phyloP scores from a whole-genome alignment of 345 rosid species.

The Gossypium longicalyx region DNA sequence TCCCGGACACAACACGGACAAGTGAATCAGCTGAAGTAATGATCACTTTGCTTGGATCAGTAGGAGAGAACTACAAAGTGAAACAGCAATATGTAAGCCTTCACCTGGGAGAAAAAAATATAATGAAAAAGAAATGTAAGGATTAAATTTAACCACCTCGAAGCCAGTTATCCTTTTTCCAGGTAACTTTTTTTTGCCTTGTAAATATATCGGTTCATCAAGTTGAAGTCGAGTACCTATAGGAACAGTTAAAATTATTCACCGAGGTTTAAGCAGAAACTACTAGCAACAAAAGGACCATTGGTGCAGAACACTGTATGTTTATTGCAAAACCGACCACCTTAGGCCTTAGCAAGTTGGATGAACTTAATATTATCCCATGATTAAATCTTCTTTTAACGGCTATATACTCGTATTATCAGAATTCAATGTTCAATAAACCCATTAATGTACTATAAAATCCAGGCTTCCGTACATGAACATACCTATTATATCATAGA shows the following conservation, averaged over 20 bases:
- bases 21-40: constrained; percentile 61
- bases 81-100: constrained; percentile 13
- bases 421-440: not conserved
- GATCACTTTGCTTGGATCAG: constrained; percentile 47
- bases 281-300: not conserved
- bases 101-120: constrained; percentile 1
- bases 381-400: too few species aligned
- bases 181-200: constrained; percentile 48
- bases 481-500: constrained; percentile 51
- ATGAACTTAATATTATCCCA: not conserved
- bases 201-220: constrained; percentile 37
- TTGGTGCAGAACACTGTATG: not conserved
- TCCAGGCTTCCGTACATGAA: not conserved
- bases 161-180: constrained; percentile 60
- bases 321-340: not conserved
- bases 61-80: constrained; percentile 45
- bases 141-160: constrained; percentile 31
- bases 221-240: constrained; percentile 40
- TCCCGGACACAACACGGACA: constrained; percentile 36
- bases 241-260: not conserved
- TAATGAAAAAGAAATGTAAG: not conserved
- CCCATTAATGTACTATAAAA: not conserved
- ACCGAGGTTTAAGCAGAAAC: not conserved
- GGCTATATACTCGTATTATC: not conserved
- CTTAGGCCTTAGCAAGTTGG: not conserved